A percentile compares a stretch with the other conserved stretches of the same genome.
These are phyloP conservation scores for Debaryomyces fabryi DNA, from an alignment of 1,139 yeast species.

Conservation along the genomic window DNA sequence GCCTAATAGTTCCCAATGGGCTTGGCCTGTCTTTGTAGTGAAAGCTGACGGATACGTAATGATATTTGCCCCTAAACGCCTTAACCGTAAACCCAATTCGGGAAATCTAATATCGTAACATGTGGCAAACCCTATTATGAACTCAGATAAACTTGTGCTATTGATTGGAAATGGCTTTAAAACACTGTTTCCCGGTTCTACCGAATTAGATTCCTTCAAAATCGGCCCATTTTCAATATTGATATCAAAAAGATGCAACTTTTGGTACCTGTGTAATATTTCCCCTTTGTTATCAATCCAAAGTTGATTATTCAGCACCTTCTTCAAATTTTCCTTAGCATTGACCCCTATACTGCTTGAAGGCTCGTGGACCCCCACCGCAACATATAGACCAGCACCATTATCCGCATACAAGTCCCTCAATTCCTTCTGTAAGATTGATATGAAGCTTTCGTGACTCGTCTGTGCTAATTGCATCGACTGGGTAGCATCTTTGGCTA, in stretches of 20 bases:
- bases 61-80: conserved; percentile 75
- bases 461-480: conserved; percentile 60
- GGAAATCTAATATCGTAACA: conserved; percentile 93
- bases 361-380: conserved; percentile 86
- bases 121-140: conserved; percentile 71
- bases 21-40: conserved; percentile 86
- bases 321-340: conserved; percentile 16
- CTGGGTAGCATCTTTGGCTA: conserved; percentile 69
- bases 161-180: conserved; percentile 52
- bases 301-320: conserved; percentile 71
- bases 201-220: conserved; percentile 73
- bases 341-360: conserved; percentile 18
- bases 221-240: conserved; percentile 76
- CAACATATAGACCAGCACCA: conserved; percentile 31
- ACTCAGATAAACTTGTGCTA: conserved; percentile 24
- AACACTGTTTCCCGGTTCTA: conserved; percentile 70
- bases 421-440: conserved; percentile 52
- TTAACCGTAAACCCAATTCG: conserved; percentile 66
- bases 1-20: conserved; percentile 85
- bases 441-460: conserved; percentile 54
- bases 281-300: conserved; percentile 71
- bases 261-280: conserved; percentile 71
- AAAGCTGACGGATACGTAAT: conserved; percentile 89
- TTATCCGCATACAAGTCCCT: conserved; percentile 17
- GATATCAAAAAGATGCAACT: conserved; percentile 88